phyloP scores from a whole-genome alignment of 495 filamentous ascomycete species.

The Trypethelium eluteriae region DNA sequence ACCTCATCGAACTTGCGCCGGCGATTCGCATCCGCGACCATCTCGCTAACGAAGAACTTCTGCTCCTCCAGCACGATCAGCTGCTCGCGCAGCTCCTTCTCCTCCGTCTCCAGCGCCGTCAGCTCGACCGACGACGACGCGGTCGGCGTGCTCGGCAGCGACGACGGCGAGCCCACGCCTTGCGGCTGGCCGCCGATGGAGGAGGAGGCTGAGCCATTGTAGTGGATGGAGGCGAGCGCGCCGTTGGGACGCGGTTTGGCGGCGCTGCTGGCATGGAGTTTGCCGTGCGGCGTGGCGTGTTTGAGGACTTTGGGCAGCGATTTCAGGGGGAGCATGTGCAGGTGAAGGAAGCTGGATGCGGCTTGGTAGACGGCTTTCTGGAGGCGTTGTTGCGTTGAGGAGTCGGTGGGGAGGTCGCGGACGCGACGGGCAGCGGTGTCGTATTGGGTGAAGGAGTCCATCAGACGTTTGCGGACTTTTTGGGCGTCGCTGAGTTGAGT shows the following conservation, averaged over 20 bases:
- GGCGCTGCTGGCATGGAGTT: constrained; percentile 30
- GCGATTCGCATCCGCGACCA: constrained; percentile 75
- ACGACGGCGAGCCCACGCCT: neutral
- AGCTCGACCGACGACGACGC: constrained; percentile 39
- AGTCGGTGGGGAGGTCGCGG: constrained; percentile 65
- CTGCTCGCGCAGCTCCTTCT: constrained; percentile 74
- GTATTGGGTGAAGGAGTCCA: constrained; percentile 86
- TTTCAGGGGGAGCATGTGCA: constrained; percentile 90
- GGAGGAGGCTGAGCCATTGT: constrained; percentile 40
- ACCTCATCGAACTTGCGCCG: constrained; percentile 87
- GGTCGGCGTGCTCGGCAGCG: constrained; percentile 28
- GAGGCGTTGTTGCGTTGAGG: constrained; percentile 63
- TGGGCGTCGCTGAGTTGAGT: constrained; percentile 77
- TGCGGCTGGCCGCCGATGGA: neutral
- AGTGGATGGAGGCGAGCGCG: constrained; percentile 53
- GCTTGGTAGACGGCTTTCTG: constrained; percentile 81
- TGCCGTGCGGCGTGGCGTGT: constrained; percentile 49
- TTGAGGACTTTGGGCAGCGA: constrained; percentile 74
- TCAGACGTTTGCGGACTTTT: constrained; percentile 82
- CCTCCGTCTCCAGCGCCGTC: constrained; percentile 71
- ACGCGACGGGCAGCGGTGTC: constrained; percentile 77
- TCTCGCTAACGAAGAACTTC: constrained; percentile 79
- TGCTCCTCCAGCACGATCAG: constrained; percentile 93
- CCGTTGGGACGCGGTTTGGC: constrained; percentile 29
- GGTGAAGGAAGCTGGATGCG: constrained; percentile 74